These are phyloP conservation scores for Peronospora destructor DNA, from an alignment of 352 stramenopile genomes.

Conservation along the genomic window DNA sequence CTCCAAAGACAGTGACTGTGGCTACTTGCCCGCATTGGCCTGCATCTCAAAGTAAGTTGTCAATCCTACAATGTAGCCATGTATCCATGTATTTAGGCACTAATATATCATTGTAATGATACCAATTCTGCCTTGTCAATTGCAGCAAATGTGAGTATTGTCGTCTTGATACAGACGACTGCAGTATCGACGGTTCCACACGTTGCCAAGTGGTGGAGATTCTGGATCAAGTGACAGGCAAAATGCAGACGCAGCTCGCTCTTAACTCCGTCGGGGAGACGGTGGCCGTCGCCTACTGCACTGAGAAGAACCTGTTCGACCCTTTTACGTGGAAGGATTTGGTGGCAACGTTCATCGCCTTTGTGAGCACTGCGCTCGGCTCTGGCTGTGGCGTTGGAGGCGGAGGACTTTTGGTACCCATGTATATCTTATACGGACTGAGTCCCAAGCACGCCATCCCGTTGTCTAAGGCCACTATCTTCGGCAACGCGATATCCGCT, in stretches of 20 bases:
- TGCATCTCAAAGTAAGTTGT: constrained; percentile 47
- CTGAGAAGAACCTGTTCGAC: constrained; percentile 77
- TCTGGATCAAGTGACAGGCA: constrained; percentile 29
- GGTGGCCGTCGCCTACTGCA: constrained; percentile 51
- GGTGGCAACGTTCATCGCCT: constrained; percentile 58
- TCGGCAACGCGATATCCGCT: constrained; percentile 93
- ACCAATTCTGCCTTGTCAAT: not conserved
- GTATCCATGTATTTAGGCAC: not conserved
- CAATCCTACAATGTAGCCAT: not conserved
- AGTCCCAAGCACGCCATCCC: constrained; percentile 95
- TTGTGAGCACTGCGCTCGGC: constrained; percentile 83
- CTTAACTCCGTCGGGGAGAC: constrained; percentile 28
- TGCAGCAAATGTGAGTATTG: constrained; percentile 69
- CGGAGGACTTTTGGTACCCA: constrained; percentile 93
- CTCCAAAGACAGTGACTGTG: constrained; percentile 48
- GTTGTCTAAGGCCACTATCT: constrained; percentile 95
- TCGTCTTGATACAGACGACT: constrained; percentile 42
- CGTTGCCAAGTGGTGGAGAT: constrained; percentile 45
- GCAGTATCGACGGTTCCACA: constrained; percentile 50
- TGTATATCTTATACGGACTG: constrained; percentile 93
- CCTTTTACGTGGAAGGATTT: constrained; percentile 68
- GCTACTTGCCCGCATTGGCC: constrained; percentile 64
- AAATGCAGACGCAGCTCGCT: constrained; percentile 29
- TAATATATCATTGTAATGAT: constrained; percentile 3
- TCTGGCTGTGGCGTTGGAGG: constrained; percentile 89